Percentiles rank a stretch among this genome's conserved stretches.
These are phyloP conservation scores for Aphanoascus verrucosus DNA, from an alignment of 2,329 filamentous ascomycete genomes.

Conservation along the genomic window DNA sequence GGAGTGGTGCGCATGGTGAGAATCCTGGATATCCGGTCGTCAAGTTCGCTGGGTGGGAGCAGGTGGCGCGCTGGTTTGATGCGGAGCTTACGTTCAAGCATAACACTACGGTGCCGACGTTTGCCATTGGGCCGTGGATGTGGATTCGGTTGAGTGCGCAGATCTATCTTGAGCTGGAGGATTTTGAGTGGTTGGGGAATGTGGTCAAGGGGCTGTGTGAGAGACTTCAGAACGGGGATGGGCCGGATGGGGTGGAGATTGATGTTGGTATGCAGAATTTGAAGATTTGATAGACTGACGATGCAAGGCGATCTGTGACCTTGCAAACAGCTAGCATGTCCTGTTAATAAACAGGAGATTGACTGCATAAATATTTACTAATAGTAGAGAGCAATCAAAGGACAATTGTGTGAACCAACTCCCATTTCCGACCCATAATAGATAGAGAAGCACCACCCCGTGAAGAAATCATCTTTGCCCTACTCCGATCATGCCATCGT, in stretches of 20 bases:
- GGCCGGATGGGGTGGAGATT: not conserved
- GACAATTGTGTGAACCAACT: not conserved
- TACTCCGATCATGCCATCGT: not conserved
- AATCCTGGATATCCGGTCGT: constrained; percentile 21
- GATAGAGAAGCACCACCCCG: not conserved
- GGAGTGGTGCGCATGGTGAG: constrained; percentile 14
- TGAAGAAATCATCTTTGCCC: not conserved
- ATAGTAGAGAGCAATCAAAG: not conserved
- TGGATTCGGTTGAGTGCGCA: constrained; percentile 71
- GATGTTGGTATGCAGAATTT: constrained; percentile 2
- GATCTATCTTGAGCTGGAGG: constrained; percentile 67
- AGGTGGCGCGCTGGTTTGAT: constrained; percentile 49
- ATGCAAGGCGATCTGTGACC: too few relatives aligned
- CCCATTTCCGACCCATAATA: not conserved
- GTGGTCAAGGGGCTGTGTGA: constrained; percentile 49
- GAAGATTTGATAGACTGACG: not conserved
- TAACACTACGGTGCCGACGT: constrained; percentile 60
- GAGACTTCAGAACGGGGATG: constrained; percentile 4
- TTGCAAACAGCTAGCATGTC: not conserved
- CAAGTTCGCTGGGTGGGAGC: constrained; percentile 28
- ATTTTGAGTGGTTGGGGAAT: constrained; percentile 61
- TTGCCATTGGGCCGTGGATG: constrained; percentile 49
- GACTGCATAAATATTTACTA: not conserved
- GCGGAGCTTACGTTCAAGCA: constrained; percentile 46
- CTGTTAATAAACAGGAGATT: not conserved